These are phyloP conservation scores for Garcia nutans DNA, from an alignment of 345 rosid genomes.

Conservation along the genomic window DNA sequence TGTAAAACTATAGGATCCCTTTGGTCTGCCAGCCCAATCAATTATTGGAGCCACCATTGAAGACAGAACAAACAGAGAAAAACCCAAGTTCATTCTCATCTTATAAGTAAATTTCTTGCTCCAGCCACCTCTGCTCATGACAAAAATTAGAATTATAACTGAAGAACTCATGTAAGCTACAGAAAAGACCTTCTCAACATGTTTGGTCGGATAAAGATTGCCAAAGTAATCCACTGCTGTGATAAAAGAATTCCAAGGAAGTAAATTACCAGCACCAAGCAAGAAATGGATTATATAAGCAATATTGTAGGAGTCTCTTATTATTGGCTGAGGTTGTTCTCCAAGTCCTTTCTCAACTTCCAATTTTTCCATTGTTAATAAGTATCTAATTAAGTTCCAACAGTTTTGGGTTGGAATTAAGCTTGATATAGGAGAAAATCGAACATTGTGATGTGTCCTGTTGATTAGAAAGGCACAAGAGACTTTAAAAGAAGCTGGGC, in stretches of 20 bases:
- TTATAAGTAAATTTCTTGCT: slow-evolving; percentile 52
- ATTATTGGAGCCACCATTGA: slow-evolving; percentile 63
- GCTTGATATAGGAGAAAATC: slow-evolving; percentile 15
- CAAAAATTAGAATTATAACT: slow-evolving; percentile 53
- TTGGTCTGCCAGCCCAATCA: slow-evolving; percentile 52
- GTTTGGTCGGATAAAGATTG: slow-evolving; percentile 60
- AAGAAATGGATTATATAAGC: slow-evolving; percentile 84
- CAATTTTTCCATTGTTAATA: slow-evolving; percentile 33
- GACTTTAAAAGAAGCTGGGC: slow-evolving; percentile 12
- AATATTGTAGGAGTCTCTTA: slow-evolving; percentile 56
- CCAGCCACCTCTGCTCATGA: slow-evolving; percentile 60
- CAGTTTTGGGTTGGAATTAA: slow-evolving; percentile 18
- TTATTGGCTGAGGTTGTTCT: slow-evolving; percentile 39
- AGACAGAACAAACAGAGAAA: slow-evolving; percentile 65
- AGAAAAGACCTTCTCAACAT: slow-evolving; percentile 80
- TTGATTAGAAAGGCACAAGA: slow-evolving; percentile 31
- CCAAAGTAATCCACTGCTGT: slow-evolving; percentile 86
- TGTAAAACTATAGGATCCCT: slow-evolving; percentile 43
- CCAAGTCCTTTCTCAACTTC: slow-evolving; percentile 39
- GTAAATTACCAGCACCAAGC: slow-evolving; percentile 89
- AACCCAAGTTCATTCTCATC: slow-evolving; percentile 76
- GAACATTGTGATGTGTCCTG: slow-evolving; percentile 20
- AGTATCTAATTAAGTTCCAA: neutral
- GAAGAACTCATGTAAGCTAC: slow-evolving; percentile 91
- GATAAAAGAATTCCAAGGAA: slow-evolving; percentile 94